Percentiles rank a stretch among this genome's conserved stretches.
phyloP scores from a whole-genome alignment of 345 rosid genomes.

The Cochlearia excelsa region DNA sequence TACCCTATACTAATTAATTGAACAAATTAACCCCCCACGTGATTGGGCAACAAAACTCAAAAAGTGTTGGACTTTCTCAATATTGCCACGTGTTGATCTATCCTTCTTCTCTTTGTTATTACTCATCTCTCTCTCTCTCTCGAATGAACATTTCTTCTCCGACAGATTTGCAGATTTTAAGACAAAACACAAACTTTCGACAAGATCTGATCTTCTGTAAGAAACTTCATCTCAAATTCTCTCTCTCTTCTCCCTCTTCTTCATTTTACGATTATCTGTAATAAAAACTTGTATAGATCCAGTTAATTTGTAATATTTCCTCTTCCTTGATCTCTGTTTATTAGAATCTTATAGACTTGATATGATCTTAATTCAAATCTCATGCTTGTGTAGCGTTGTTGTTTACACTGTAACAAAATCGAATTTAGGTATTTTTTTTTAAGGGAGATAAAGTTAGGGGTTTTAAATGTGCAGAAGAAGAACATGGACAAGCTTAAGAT shows the following conservation, averaged over 20 bases:
- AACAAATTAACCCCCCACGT: slow-evolving; percentile 13
- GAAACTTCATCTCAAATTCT: slow-evolving; percentile 19
- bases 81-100: slow-evolving; percentile 31
- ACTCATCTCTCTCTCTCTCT: slow-evolving; percentile 1
- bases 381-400: background rate
- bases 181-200: background rate
- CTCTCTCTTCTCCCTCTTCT: background rate
- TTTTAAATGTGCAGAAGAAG: slow-evolving; percentile 6
- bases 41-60: background rate
- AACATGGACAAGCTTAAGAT: slow-evolving; percentile 68
- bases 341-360: background rate
- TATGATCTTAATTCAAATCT: background rate
- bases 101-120: slow-evolving; percentile 3
- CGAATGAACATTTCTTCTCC: slow-evolving; percentile 17
- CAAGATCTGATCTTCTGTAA: slow-evolving; percentile 23
- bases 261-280: background rate
- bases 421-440: slow-evolving; percentile 16
- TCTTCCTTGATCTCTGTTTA: background rate
- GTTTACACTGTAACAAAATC: background rate
- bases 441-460: background rate
- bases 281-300: background rate
- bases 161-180: slow-evolving; percentile 28
- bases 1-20: background rate
- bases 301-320: background rate
- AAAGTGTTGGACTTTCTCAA: slow-evolving; percentile 24